Conservation (phyloP, 2,329 filamentous ascomycete genomes). For the Cyphellophora attinorum region DNA sequence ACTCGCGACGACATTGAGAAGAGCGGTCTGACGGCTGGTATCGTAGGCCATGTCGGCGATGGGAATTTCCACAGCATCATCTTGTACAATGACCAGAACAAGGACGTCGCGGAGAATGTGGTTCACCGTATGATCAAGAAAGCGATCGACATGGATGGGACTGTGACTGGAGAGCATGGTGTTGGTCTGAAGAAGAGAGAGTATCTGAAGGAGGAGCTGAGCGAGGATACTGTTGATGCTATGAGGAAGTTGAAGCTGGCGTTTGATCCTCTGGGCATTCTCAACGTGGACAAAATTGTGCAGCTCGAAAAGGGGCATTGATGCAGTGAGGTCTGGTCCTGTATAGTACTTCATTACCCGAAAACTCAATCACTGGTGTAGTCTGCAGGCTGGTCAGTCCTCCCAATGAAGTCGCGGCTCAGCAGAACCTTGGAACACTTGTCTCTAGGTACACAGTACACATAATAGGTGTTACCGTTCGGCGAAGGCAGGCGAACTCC, state of each 20-base stretch:
- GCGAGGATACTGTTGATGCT: slow-evolving; percentile 49
- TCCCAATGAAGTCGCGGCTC: too few relatives aligned
- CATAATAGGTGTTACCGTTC: too few relatives aligned
- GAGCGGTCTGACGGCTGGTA: slow-evolving; percentile 54
- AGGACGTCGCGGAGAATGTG: slow-evolving; percentile 44
- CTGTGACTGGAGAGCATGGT: slow-evolving; percentile 63
- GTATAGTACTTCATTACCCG: neutral
- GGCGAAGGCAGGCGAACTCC: too few relatives aligned
- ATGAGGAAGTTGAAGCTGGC: slow-evolving; percentile 60
- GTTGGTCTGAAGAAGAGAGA: slow-evolving; percentile 62
- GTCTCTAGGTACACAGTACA: too few relatives aligned
- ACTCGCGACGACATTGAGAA: slow-evolving; percentile 57
- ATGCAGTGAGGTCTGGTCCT: slow-evolving; percentile 1
- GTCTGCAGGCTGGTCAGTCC: too few relatives aligned
- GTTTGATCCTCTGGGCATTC: slow-evolving; percentile 55
- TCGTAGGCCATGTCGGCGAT: slow-evolving; percentile 66
- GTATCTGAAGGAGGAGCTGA: slow-evolving; percentile 53
- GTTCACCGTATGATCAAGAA: slow-evolving; percentile 62
- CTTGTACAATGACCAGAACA: slow-evolving; percentile 50
- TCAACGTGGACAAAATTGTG: slow-evolving; percentile 59
- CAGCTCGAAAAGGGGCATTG: slow-evolving; percentile 32
- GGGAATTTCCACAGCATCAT: slow-evolving; percentile 65
- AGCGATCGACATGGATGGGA: slow-evolving; percentile 61
- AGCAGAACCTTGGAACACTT: too few relatives aligned
- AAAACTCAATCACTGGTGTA: neutral